phyloP scores from a whole-genome alignment of 2,329 filamentous ascomycete genomes.

The Pseudodiploospora longispora region DNA sequence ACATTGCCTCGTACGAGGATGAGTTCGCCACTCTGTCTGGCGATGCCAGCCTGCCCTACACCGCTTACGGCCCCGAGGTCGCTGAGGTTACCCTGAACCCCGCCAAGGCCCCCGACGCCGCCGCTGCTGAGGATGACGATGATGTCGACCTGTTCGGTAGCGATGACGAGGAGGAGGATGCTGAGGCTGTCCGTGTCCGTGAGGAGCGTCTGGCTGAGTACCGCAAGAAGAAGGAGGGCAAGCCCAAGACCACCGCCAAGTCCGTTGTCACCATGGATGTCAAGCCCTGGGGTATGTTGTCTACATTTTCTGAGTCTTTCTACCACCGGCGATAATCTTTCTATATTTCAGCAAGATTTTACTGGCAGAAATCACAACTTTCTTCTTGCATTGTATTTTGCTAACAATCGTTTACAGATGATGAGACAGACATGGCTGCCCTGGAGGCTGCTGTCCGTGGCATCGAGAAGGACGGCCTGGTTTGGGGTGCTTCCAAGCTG shows the following conservation, averaged over 20 bases:
- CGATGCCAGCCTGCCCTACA: slow-evolving; percentile 82
- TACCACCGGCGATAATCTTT: too few species aligned
- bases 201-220: slow-evolving; percentile 90
- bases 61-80: slow-evolving; percentile 82
- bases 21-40: slow-evolving; percentile 88
- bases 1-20: slow-evolving; percentile 85
- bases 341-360: too few species aligned
- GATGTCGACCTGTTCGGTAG: slow-evolving; percentile 90
- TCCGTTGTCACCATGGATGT: slow-evolving; percentile 92
- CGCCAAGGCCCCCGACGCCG: slow-evolving; percentile 67
- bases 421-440: slow-evolving; percentile 84
- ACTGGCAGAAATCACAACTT: background rate
- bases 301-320: background rate
- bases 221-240: slow-evolving; percentile 92
- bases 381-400: background rate
- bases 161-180: slow-evolving; percentile 90
- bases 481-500: slow-evolving; percentile 90
- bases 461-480: slow-evolving; percentile 87
- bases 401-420: slow-evolving; percentile 44
- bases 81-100: slow-evolving; percentile 74
- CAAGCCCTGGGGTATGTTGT: slow-evolving; percentile 90
- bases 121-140: slow-evolving; percentile 62
- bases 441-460: slow-evolving; percentile 73
- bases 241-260: slow-evolving; percentile 89
- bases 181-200: slow-evolving; percentile 73